Conservation (phyloP, 805 yeast genomes). For the Myxozyma lipomycoides region DNA sequence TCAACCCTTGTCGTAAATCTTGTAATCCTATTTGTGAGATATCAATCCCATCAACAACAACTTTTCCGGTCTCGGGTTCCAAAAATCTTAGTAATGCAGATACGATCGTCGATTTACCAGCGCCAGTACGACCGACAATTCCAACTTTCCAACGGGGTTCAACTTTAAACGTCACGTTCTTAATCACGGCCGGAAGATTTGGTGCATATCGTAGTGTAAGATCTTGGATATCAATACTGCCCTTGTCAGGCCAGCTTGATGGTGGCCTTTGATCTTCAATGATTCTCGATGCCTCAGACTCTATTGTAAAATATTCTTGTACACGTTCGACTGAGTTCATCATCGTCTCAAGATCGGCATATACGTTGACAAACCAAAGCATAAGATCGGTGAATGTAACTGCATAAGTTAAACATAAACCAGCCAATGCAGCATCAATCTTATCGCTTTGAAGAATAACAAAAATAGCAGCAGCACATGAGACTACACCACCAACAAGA, state of each 20-base stretch:
- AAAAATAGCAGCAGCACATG: constrained; percentile 76
- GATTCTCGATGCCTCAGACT: constrained; percentile 74
- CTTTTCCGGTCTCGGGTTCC: constrained; percentile 56
- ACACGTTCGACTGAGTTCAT: constrained; percentile 96
- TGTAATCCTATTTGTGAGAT: constrained; percentile 56
- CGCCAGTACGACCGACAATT: constrained; percentile 97
- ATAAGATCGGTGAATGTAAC: constrained; percentile 83
- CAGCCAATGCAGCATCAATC: constrained; percentile 90
- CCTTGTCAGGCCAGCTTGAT: constrained; percentile 73
- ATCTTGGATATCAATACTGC: constrained; percentile 69
- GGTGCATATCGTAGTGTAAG: constrained; percentile 85
- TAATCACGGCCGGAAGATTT: constrained; percentile 82
- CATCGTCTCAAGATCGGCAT: constrained; percentile 85
- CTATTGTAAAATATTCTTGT: constrained; percentile 73
- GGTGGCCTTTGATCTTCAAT: constrained; percentile 65
- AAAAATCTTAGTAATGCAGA: constrained; percentile 73
- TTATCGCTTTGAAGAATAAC: constrained; percentile 59
- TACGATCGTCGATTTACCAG: constrained; percentile 94
- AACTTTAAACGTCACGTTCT: constrained; percentile 76
- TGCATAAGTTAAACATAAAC: constrained; percentile 88
- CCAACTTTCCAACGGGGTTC: constrained; percentile 80
- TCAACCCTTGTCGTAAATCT: constrained; percentile 58
- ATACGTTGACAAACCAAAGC: constrained; percentile 86
- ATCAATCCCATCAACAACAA: constrained; percentile 63
- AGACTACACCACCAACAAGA: constrained; percentile 74